A percentile compares a stretch with the other conserved stretches of the same genome.
phyloP scores from a whole-genome alignment of 106 monocot genomes.

The Agapanthus africanus region DNA sequence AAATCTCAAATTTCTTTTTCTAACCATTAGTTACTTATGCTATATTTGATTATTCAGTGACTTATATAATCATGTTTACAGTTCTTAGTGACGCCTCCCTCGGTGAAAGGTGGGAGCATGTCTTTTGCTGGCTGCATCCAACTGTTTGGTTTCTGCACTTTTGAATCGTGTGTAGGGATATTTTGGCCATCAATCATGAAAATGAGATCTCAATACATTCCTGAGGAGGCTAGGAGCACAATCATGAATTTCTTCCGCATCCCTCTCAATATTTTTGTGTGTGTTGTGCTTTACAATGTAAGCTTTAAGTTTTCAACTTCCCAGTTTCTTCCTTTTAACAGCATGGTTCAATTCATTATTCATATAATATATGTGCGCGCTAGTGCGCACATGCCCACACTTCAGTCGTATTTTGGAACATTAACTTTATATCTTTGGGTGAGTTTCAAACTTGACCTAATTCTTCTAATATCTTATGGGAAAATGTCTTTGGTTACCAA shows the following conservation, averaged over 20 bases:
- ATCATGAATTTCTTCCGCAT: constrained; percentile 99
- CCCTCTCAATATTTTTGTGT: constrained; percentile 91
- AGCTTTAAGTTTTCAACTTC: constrained; percentile 17
- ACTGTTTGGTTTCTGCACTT: constrained; percentile 82
- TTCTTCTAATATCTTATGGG: too few species aligned
- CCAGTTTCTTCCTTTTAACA: too few species aligned
- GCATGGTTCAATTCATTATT: too few species aligned
- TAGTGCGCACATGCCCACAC: too few species aligned
- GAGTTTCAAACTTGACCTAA: too few species aligned
- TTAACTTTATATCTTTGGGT: too few species aligned
- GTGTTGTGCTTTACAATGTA: constrained; percentile 93
- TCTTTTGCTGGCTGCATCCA: constrained; percentile 70
- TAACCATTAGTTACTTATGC: neutral
- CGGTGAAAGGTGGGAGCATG: constrained; percentile 56
- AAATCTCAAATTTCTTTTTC: constrained; percentile 6
- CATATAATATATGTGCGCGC: too few species aligned
- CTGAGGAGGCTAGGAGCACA: constrained; percentile 96
- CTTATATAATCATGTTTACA: constrained; percentile 19
- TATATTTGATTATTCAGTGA: neutral
- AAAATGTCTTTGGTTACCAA: too few species aligned
- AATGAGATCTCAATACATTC: constrained; percentile 97
- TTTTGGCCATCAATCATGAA: constrained; percentile 99
- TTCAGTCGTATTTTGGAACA: too few species aligned
- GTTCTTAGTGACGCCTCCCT: constrained; percentile 46
- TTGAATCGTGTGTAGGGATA: constrained; percentile 89